Conservation (phyloP, 2,329 filamentous ascomycete species). For the Fusarium sp. region DNA sequence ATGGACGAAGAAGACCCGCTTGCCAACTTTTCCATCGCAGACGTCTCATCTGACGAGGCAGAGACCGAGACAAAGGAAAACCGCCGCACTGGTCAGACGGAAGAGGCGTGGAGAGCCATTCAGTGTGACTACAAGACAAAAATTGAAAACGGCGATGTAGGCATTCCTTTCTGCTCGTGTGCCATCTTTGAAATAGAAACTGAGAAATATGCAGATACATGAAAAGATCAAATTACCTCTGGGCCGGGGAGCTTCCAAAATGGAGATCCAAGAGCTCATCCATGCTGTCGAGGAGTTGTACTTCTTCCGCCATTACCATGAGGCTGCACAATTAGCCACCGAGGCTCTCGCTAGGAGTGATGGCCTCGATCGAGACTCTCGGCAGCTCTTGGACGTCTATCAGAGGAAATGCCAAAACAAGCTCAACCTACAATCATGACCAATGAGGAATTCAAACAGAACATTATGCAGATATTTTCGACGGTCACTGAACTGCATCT, state of each 20-base stretch:
- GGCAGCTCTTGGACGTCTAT: constrained; percentile 56
- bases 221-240: constrained; percentile 58
- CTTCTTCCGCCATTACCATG: constrained; percentile 62
- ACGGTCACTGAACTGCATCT: not conserved
- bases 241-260: constrained; percentile 55
- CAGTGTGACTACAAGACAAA: constrained; percentile 60
- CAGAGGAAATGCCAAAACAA: constrained; percentile 56
- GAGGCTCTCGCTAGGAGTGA: constrained; percentile 49
- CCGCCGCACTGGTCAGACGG: constrained; percentile 59
- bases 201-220: constrained; percentile 54
- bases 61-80: constrained; percentile 46
- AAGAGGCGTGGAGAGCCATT: constrained; percentile 62
- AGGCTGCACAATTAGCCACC: constrained; percentile 58
- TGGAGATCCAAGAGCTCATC: constrained; percentile 61
- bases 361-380: constrained; percentile 59
- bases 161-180: constrained; percentile 12
- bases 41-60: constrained; percentile 52
- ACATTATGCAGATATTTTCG: not conserved
- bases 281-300: constrained; percentile 71
- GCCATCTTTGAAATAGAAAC: not conserved
- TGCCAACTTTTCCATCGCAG: constrained; percentile 49
- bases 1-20: constrained; percentile 49
- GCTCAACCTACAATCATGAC: constrained; percentile 22
- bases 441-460: not conserved
- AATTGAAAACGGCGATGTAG: constrained; percentile 67